Conservation (phyloP, 2,329 filamentous ascomycete genomes). For the Elsinoe ampelina region DNA sequence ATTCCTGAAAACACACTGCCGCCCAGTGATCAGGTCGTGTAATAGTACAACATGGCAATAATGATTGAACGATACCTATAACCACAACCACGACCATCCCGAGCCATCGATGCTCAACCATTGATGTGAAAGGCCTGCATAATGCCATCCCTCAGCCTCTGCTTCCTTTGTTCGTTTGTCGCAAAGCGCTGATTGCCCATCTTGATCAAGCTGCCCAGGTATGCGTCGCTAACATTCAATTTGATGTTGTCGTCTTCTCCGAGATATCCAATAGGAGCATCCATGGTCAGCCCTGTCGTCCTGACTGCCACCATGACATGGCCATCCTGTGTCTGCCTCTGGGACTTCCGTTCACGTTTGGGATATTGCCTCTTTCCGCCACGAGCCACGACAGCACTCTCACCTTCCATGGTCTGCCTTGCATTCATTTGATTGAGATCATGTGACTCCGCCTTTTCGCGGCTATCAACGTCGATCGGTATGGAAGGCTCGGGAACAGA, state of each 20-base stretch:
- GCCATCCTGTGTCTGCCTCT: slow-evolving; percentile 25
- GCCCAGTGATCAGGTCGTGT: too few relatives aligned
- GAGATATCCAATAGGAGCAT: slow-evolving; percentile 63
- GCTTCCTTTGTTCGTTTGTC: slow-evolving; percentile 59
- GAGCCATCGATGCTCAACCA: background rate
- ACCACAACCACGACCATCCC: background rate
- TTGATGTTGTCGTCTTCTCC: slow-evolving; percentile 34
- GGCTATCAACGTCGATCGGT: slow-evolving; percentile 23
- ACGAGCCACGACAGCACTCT: background rate
- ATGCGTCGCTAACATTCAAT: slow-evolving; percentile 54
- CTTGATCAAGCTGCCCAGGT: slow-evolving; percentile 56
- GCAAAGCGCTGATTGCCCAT: slow-evolving; percentile 67
- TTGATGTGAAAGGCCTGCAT: background rate
- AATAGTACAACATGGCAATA: too few relatives aligned
- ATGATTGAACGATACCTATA: background rate
- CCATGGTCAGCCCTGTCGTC: slow-evolving; percentile 71
- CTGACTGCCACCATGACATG: slow-evolving; percentile 73
- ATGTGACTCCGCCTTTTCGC: background rate
- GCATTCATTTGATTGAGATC: slow-evolving; percentile 18
- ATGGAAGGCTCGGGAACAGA: slow-evolving; percentile 41
- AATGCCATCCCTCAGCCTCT: slow-evolving; percentile 43
- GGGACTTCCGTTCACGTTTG: slow-evolving; percentile 4
- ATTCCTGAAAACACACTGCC: background rate
- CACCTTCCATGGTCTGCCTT: slow-evolving; percentile 5
- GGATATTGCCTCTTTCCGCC: background rate